Conservation (phyloP, 2,329 filamentous ascomycete species). For the Alternaria hordeiaustralica region DNA sequence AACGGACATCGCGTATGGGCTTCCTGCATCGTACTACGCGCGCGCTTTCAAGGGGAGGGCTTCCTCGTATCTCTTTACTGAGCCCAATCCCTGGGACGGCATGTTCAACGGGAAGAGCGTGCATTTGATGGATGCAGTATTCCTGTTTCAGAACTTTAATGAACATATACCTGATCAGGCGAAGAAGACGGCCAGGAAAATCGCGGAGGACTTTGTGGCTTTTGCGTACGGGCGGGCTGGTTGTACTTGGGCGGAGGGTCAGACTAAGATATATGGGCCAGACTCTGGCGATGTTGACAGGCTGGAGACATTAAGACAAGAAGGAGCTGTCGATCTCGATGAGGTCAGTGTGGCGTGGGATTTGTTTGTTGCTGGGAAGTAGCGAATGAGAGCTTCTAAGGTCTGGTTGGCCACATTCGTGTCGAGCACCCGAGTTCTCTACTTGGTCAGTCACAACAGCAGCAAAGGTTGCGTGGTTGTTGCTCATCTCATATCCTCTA, state of each 20-base stretch:
- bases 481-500: not conserved
- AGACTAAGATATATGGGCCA: conserved; percentile 13
- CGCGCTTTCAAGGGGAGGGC: conserved; percentile 24
- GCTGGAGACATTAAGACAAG: conserved; percentile 15
- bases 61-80: conserved; percentile 30
- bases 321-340: conserved; percentile 27
- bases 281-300: conserved; percentile 6
- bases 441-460: too few species aligned
- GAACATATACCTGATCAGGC: conserved; percentile 10
- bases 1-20: conserved; percentile 55
- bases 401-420: not conserved
- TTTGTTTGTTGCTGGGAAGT: conserved; percentile 22
- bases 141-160: conserved; percentile 37
- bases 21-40: conserved; percentile 49
- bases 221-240: conserved; percentile 26
- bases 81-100: conserved; percentile 36
- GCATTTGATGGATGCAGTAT: conserved; percentile 38
- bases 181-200: conserved; percentile 6
- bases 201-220: conserved; percentile 26
- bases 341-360: conserved; percentile 28
- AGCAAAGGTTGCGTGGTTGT: not conserved
- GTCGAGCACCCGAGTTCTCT: not conserved
- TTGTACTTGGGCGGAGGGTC: conserved; percentile 3
- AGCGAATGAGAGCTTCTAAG: not conserved
- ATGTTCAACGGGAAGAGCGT: conserved; percentile 25